phyloP scores from a whole-genome alignment of 768 basidiomycete genomes.

The Mycena maculata region DNA sequence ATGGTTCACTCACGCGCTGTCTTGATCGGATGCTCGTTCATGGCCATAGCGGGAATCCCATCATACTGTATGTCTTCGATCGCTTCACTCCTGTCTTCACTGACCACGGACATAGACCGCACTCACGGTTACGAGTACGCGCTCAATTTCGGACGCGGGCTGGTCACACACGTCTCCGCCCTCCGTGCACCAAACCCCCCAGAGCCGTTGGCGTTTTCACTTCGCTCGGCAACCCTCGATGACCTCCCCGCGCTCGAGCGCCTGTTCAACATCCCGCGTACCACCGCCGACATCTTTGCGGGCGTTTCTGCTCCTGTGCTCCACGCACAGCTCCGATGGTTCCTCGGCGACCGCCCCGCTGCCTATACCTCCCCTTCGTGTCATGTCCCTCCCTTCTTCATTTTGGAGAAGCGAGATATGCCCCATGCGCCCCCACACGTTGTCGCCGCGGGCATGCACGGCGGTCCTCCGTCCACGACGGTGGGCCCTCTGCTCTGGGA shows the following conservation, averaged over 20 bases:
- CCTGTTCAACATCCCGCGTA: slow-evolving; percentile 10
- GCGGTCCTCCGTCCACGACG: neutral
- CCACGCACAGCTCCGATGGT: neutral
- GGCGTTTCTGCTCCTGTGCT: neutral
- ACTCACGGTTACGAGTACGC: slow-evolving; percentile 19
- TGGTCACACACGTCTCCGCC: slow-evolving; percentile 5
- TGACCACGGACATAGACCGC: neutral
- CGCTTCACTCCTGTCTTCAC: neutral
- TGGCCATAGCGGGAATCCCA: neutral
- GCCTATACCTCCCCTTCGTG: neutral
- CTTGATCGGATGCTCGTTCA: slow-evolving; percentile 9
- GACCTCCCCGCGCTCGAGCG: slow-evolving; percentile 22
- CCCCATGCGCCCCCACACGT: neutral
- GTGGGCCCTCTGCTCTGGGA: slow-evolving; percentile 6
- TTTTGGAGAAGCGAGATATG: neutral
- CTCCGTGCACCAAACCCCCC: neutral
- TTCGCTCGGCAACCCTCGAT: slow-evolving; percentile 5
- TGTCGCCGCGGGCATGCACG: neutral
- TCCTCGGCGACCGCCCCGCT: slow-evolving; percentile 1
- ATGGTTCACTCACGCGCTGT: slow-evolving; percentile 7
- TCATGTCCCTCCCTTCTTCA: neutral
- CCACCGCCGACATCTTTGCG: slow-evolving; percentile 2
- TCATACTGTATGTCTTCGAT: slow-evolving; percentile 5
- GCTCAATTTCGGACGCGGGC: slow-evolving; percentile 5
- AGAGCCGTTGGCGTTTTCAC: neutral